Evolutionary conservation across 352 stramenopile genomes (phyloP).

Genomic region (Phytophthora citricola): DNA sequence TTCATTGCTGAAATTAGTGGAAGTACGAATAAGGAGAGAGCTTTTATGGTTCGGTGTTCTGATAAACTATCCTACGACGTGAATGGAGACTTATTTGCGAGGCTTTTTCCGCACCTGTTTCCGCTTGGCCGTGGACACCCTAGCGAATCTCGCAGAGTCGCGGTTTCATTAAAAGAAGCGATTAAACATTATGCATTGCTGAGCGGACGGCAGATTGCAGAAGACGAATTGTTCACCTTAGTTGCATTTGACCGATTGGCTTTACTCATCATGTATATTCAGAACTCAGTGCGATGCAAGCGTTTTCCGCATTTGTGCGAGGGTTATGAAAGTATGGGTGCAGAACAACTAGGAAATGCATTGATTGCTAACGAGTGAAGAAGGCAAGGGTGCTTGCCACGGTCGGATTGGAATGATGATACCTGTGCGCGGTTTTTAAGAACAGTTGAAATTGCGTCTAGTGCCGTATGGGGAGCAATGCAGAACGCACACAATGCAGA

Average conservation of each 20-base stretch:
- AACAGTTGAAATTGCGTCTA: neutral
- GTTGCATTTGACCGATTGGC: conserved; percentile 1
- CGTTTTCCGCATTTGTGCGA: neutral
- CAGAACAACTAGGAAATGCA: neutral
- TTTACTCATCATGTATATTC: conserved; percentile 5
- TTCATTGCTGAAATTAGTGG: neutral
- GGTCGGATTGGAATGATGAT: neutral
- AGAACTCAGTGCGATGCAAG: conserved; percentile 3
- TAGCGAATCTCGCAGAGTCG: neutral
- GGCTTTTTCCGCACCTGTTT: conserved; percentile 8
- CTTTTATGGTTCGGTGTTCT: conserved; percentile 1
- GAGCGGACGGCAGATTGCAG: neutral
- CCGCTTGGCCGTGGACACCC: conserved; percentile 4
- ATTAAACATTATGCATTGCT: conserved; percentile 1
- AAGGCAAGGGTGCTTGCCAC: neutral
- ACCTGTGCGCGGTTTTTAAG: conserved; percentile 2
- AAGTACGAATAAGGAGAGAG: neutral
- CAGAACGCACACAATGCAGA: conserved; percentile 3
- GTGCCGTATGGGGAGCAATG: neutral
- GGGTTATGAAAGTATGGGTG: conserved; percentile 3
- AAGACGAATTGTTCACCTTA: conserved; percentile 2
- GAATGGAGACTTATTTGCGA: conserved; percentile 9
- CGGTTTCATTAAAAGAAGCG: neutral
- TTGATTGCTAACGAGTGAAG: neutral
- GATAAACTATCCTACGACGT: neutral